These are phyloP conservation scores for Solanum infundibuliforme DNA, from an alignment of 257 asterid genomes.

Conservation along the genomic window DNA sequence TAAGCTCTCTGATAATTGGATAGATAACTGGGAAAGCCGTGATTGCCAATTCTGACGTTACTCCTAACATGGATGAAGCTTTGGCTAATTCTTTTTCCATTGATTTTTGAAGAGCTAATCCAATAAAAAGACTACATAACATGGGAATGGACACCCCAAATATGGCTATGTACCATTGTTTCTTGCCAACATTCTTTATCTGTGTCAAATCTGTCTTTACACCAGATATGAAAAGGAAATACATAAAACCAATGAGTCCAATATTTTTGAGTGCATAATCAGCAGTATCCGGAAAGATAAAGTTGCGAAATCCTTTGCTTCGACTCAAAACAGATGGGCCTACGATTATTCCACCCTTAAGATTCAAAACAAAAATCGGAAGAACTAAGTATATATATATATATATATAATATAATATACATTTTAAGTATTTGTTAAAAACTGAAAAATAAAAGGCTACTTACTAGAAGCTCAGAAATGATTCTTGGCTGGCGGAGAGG, in stretches of 20 bases:
- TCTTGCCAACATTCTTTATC: constrained; percentile 24
- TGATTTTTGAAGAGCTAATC: constrained; percentile 13
- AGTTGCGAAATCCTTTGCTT: constrained; percentile 20
- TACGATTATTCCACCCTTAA: constrained; percentile 64
- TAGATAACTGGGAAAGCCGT: constrained; percentile 62
- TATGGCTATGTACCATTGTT: constrained; percentile 44
- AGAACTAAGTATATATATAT: background rate
- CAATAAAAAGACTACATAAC: constrained; percentile 12
- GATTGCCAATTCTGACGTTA: constrained; percentile 32
- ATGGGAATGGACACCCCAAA: constrained; percentile 26
- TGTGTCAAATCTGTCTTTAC: constrained; percentile 43
- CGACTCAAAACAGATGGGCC: constrained; percentile 66
- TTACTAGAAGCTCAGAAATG: constrained; percentile 35
- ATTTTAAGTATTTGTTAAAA: background rate
- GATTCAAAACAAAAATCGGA: background rate
- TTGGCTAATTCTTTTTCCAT: constrained; percentile 19
- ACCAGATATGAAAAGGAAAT: constrained; percentile 62
- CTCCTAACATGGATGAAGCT: constrained; percentile 40
- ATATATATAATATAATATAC: background rate
- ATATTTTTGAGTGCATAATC: constrained; percentile 31
- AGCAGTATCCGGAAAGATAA: constrained; percentile 37
- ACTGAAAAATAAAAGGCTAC: background rate
- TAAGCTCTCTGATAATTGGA: constrained; percentile 54
- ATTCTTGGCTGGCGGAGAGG: constrained; percentile 69
- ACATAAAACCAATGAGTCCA: constrained; percentile 65